Evolutionary conservation across 192 early-diverging fungal species (phyloP), one percentile per base, ranked within the genome.

Genomic region (Coemansia erecta): DNA sequence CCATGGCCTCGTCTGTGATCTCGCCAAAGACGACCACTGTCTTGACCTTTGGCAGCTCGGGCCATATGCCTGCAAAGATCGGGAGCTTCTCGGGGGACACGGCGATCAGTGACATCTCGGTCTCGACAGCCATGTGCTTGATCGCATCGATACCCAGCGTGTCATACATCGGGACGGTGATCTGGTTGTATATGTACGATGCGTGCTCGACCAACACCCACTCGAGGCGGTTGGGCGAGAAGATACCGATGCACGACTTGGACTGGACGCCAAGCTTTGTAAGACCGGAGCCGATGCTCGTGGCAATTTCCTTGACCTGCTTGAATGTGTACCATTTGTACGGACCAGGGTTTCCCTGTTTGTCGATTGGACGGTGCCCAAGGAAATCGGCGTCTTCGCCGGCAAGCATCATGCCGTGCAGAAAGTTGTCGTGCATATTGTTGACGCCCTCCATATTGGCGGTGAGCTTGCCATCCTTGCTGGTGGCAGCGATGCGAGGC

Each of bases 131-230:
- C 23, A 93, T 92, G 71, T 90, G 91, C 35, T 79, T 63, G 53
- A 95, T 85, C 40, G 91, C 92, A 15, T 92, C 88, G 42, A 85
- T 82, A 13, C 92, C 94, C 18, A 96, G 83, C 18, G 92, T 94
- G 58, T 89, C 88, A 64, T 89, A 90, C 53, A 91, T 88, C 44
- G 94, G 93, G 50, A 89, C 87, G 60, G 92, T 89, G 35, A 86
- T 85, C 31, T 85, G 72, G 56, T 63, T 60, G 67, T 93, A 90
- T 6, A 87, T 74, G 61, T 85, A 93, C 43, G 66, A 68, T 0
- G 67, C 71, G 15, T 82, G 70, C 40, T 69, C 66, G 22, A 74
- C 67, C 4, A 73, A 52, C 15, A 64, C 59, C 73, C 80, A 82
- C 35, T 82, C 75, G 53, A 73, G 53, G 43, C 70, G 31, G 64